Conservation (phyloP, 1,284 basidiomycete species). For the Vanrija sp. region DNA sequence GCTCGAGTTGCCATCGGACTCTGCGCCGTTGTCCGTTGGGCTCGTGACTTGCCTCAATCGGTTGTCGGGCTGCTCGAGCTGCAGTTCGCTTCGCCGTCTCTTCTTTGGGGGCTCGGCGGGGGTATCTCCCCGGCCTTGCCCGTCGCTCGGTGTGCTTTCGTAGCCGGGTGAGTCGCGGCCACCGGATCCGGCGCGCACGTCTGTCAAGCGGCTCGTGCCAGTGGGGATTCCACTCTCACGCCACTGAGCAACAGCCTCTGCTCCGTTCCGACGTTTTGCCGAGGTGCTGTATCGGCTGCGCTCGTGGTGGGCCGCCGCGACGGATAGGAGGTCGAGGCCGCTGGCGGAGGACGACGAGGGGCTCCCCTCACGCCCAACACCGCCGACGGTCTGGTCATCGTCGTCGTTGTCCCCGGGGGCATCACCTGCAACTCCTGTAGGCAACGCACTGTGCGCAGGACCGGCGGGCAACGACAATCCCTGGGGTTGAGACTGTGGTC, state of each 20-base stretch:
- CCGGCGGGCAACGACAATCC: too few species aligned
- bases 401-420: conserved; percentile 37
- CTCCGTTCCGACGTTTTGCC: conserved; percentile 41
- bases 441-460: too few species aligned
- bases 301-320: conserved; percentile 27
- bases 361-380: conserved; percentile 27
- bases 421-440: background rate
- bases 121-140: background rate
- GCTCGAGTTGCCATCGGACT: conserved; percentile 16
- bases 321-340: conserved; percentile 37
- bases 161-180: conserved; percentile 14
- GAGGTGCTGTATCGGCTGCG: conserved; percentile 16
- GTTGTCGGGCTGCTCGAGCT: conserved; percentile 12
- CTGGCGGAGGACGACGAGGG: conserved; percentile 39
- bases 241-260: conserved; percentile 46
- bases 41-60: conserved; percentile 1
- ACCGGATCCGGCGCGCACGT: conserved; percentile 3
- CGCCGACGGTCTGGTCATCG: conserved; percentile 39
- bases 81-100: conserved; percentile 34
- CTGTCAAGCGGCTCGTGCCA: conserved; percentile 13
- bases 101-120: conserved; percentile 28
- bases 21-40: background rate
- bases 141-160: conserved; percentile 19
- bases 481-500: too few species aligned
- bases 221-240: conserved; percentile 35